phyloP scores from a whole-genome alignment of 73 alveolate genomes.

The Symbiodinium pilosum region DNA sequence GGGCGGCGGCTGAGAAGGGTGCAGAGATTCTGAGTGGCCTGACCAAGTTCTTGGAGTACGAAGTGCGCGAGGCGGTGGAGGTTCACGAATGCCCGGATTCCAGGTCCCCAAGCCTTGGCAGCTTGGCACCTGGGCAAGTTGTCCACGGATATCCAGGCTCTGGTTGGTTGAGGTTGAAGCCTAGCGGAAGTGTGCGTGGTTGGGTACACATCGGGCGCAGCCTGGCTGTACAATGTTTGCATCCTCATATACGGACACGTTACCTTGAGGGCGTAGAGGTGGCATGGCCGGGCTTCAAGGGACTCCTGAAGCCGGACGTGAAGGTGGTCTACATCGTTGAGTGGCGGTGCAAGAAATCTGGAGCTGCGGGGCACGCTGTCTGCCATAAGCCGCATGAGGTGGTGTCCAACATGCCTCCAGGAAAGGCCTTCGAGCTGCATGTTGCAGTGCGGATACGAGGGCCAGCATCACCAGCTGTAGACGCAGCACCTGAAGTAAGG shows the following conservation, averaged over 20 bases:
- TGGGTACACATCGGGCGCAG: slow-evolving; percentile 93
- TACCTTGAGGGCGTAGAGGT: slow-evolving; percentile 54
- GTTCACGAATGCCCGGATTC: slow-evolving; percentile 40
- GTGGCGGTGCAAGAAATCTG: slow-evolving; percentile 60
- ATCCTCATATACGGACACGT: slow-evolving; percentile 36
- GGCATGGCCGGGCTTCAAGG: slow-evolving; percentile 61
- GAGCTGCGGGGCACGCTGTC: slow-evolving; percentile 80
- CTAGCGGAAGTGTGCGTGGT: not conserved
- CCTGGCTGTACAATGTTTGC: slow-evolving; percentile 43
- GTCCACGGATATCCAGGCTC: slow-evolving; percentile 74
- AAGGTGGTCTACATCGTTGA: slow-evolving; percentile 91
- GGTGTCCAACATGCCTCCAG: slow-evolving; percentile 82
- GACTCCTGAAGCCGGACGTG: slow-evolving; percentile 48
- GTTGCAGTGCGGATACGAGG: slow-evolving; percentile 85
- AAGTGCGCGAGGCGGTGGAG: slow-evolving; percentile 52
- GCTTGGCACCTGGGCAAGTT: slow-evolving; percentile 14
- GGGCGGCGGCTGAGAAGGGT: slow-evolving; percentile 37
- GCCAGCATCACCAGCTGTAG: slow-evolving; percentile 32
- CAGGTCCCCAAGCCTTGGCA: not conserved
- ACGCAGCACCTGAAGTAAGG: slow-evolving; percentile 60
- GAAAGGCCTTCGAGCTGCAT: slow-evolving; percentile 43
- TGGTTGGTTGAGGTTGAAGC: slow-evolving; percentile 66
- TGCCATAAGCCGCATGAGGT: slow-evolving; percentile 79
- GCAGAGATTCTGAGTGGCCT: not conserved
- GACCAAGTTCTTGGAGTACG: slow-evolving; percentile 59